These are phyloP conservation scores for Hypericum perforatum DNA, from an alignment of 345 rosid genomes.

Conservation along the genomic window DNA sequence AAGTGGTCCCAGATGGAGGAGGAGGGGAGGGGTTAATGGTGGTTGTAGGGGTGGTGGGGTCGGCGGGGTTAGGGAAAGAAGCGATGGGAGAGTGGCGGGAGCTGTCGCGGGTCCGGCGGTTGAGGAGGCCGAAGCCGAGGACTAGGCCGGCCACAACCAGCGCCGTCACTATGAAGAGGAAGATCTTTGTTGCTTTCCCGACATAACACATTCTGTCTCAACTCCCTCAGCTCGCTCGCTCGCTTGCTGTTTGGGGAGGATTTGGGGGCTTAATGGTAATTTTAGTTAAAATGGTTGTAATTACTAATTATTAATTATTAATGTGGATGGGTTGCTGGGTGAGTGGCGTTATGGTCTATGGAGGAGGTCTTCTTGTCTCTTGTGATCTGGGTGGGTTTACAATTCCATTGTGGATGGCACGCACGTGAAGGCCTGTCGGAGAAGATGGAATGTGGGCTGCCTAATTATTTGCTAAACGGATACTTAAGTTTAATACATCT, in stretches of 20 bases:
- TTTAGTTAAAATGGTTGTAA: neutral
- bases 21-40: constrained; percentile 14
- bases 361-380: too few species aligned
- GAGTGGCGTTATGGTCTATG: too few species aligned
- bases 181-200: constrained; percentile 98
- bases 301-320: too few species aligned
- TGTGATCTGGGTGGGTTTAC: too few species aligned
- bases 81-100: constrained; percentile 47
- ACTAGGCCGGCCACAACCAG: constrained; percentile 55
- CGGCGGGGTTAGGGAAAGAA: constrained; percentile 25
- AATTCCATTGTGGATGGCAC: too few species aligned
- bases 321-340: too few species aligned
- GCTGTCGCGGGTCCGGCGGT: constrained; percentile 25
- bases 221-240: neutral
- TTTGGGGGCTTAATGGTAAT: constrained; percentile 9
- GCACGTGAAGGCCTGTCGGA: too few species aligned
- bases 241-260: neutral
- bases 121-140: constrained; percentile 56
- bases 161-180: constrained; percentile 78
- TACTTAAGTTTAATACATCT: too few species aligned
- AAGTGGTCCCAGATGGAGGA: constrained; percentile 19
- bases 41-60: constrained; percentile 29
- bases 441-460: too few species aligned
- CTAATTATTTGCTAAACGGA: too few species aligned
- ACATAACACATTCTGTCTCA: constrained; percentile 58